Percentiles rank a stretch among this genome's conserved stretches.
phyloP scores from a whole-genome alignment of 1,139 yeast genomes.

The Wickerhamomyces sp. region DNA sequence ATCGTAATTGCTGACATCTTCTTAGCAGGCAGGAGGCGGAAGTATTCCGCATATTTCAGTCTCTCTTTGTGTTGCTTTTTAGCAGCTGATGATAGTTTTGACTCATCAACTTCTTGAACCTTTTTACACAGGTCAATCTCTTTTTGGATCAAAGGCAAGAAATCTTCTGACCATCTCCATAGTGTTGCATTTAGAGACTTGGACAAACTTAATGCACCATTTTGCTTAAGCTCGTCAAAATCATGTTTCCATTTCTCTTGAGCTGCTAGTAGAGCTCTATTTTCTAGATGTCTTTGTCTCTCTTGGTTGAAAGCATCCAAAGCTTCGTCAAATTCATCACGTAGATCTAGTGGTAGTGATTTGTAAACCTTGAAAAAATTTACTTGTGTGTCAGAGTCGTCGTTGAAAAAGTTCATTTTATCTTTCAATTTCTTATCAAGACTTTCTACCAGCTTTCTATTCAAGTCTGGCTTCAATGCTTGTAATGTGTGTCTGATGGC shows the following conservation, averaged over 20 bases:
- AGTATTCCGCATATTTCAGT: conserved; percentile 72
- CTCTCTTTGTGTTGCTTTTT: conserved; percentile 42
- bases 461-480: conserved; percentile 42
- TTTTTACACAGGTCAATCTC: conserved; percentile 51
- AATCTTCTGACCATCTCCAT: conserved; percentile 68
- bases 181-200: conserved; percentile 65
- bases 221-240: conserved; percentile 60
- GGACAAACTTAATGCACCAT: conserved; percentile 55
- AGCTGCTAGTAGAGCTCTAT: conserved; percentile 80
- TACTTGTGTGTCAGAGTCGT: conserved; percentile 29
- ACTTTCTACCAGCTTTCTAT: conserved; percentile 31
- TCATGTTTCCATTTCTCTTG: conserved; percentile 84
- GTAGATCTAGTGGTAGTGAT: conserved; percentile 44
- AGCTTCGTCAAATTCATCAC: conserved; percentile 51
- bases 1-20: conserved; percentile 82
- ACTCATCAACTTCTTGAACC: conserved; percentile 27
- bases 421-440: conserved; percentile 35
- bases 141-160: conserved; percentile 63
- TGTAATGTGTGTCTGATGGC: conserved; percentile 73
- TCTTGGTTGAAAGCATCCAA: conserved; percentile 65
- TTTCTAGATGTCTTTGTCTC: conserved; percentile 73
- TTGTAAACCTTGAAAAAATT: conserved; percentile 67
- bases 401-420: conserved; percentile 23
- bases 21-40: conserved; percentile 66
- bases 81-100: conserved; percentile 12